Percentiles rank a stretch among this genome's conserved stretches.
Evolutionary conservation across 768 basidiomycete genomes (phyloP).

Genomic region (Suillus lakei): DNA sequence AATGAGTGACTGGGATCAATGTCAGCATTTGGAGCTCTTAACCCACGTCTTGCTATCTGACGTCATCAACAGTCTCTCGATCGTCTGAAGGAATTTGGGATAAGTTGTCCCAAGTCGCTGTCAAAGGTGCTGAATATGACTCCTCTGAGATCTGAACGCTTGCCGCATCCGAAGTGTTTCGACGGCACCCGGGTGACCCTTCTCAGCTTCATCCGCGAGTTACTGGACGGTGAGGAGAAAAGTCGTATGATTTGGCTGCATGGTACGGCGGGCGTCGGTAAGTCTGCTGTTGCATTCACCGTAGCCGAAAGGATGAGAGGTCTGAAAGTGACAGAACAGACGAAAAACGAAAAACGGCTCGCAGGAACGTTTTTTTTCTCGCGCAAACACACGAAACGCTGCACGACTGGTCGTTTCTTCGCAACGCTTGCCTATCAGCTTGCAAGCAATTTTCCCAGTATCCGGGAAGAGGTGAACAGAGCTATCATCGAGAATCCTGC

Average conservation of each 20-base stretch:
- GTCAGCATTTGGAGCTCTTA: background rate
- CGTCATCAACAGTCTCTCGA: background rate
- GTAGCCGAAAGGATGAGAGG: background rate
- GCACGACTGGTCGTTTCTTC: too few relatives aligned
- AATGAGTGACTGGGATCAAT: background rate
- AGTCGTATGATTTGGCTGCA: too few relatives aligned
- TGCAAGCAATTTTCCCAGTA: too few relatives aligned
- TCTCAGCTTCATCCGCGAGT: background rate
- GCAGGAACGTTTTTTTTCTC: too few relatives aligned
- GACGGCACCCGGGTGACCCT: background rate
- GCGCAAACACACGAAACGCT: too few relatives aligned
- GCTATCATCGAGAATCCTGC: too few relatives aligned
- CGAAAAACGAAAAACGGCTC: too few relatives aligned
- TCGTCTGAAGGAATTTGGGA: background rate
- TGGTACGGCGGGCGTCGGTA: background rate
- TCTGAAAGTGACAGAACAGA: background rate
- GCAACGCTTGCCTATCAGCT: too few relatives aligned
- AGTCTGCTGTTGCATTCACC: background rate
- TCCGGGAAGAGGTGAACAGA: too few relatives aligned
- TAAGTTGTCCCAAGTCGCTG: background rate
- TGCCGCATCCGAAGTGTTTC: background rate
- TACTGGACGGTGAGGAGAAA: background rate
- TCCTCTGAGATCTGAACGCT: too few relatives aligned
- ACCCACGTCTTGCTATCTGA: background rate
- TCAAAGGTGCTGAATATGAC: background rate